Base-by-base conservation (phyloP, 2,329 filamentous ascomycete species). In the Fusarium longipes region DNA sequence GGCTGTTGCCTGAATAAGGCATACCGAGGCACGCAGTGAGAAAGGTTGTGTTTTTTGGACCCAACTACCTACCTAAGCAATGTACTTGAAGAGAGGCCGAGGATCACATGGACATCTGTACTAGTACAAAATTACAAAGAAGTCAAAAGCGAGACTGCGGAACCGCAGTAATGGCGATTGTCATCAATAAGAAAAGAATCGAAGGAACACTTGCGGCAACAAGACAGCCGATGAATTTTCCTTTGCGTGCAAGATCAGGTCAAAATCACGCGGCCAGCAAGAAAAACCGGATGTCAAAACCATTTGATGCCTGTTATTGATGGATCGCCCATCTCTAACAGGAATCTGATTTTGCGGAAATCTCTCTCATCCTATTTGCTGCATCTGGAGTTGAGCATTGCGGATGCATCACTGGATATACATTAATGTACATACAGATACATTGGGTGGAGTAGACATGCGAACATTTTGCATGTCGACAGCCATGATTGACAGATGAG, bases 181-280 rank as follows among this genome's bases (percentile, higher is more conserved):
- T 22, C 22, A 20, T 39, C 11, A 18, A 39, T 39, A 15, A 22
- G 18, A 25, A 27, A 33, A 25, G 8, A 17, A 6, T 36, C 3
- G 20, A 42, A 59, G 44, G 43, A 57, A 33, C 36, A 24, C 35
- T 39, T 48, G 30, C 17, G n/a, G n/a, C n/a, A n/a, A n/a, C n/a
- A n/a, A n/a, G n/a, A n/a, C n/a, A 70, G 66, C 68, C 68, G 68
- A 71, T 42, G 63, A 65, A 67, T 72, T 73, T 63, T 73, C 70
- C 68, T 71, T 63, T 73, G 56, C 24, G 63, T 53, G 36, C 62
- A 53, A 67, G 57, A 53, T 57, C 42, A 36, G 50, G 45, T 44
- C 50, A 58, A 68, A 58, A 39, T 70, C 63, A 59, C 33, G 58
- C 55, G 58, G 58, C 52, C 35, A 52, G 68, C 49, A 64, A 43